These are phyloP conservation scores for Tetrapisispora iriomotensis DNA, from an alignment of 805 yeast genomes.

Conservation along the genomic window DNA sequence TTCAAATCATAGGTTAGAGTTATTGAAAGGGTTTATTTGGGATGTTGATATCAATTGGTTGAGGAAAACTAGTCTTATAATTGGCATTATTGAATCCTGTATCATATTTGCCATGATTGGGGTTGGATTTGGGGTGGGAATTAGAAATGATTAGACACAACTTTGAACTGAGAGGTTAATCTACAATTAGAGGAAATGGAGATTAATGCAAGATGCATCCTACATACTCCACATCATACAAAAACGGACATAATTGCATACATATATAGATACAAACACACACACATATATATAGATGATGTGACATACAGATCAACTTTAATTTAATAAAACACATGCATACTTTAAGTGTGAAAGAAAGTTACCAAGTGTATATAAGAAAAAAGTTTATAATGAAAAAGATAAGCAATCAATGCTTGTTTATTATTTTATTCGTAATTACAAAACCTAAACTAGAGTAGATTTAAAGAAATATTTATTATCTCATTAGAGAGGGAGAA, in stretches of 20 bases:
- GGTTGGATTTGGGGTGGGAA: constrained; percentile 39
- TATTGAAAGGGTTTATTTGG: constrained; percentile 26
- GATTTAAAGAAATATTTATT: background rate
- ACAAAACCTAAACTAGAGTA: background rate
- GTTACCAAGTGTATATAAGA: too few species aligned
- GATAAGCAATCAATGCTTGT: constrained; percentile 3
- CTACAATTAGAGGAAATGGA: too few species aligned
- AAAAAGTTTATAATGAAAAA: too few species aligned
- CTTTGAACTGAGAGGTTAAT: too few species aligned
- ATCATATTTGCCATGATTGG: constrained; percentile 34
- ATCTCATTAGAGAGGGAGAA: background rate
- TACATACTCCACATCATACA: too few species aligned
- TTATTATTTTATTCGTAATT: constrained; percentile 2
- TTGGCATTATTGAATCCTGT: constrained; percentile 25
- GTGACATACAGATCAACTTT: too few species aligned
- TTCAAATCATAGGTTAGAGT: constrained; percentile 16
- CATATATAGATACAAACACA: background rate
- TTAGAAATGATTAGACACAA: constrained; percentile 4
- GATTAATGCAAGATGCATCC: too few species aligned
- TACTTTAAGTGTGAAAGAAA: too few species aligned
- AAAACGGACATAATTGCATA: constrained; percentile 2
- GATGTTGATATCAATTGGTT: constrained; percentile 24
- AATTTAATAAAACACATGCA: too few species aligned
- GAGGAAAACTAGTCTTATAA: constrained; percentile 21
- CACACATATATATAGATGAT: too few species aligned